Base-by-base conservation (phyloP, 371 early-diverging fungal genomes). In the Mortierella sp. region DNA sequence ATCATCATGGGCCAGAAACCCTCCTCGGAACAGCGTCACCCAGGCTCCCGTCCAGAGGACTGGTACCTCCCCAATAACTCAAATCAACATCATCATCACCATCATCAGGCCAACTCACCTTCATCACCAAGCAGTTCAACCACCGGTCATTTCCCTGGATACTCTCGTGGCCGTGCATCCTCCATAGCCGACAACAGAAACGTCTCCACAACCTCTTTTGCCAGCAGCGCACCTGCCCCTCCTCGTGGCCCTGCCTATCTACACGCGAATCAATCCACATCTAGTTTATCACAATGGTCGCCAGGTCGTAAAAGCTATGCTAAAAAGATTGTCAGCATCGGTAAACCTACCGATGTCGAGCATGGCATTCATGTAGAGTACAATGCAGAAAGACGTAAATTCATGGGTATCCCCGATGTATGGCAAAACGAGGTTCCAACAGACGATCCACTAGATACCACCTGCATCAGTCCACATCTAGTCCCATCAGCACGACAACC, bases 361-460 rank as follows among this genome's bases (percentile, higher is more conserved):
- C 91, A 91, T 61, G 90, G 91, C 15, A 89, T 91, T 72, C 91
- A 91, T 83, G 89, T 91, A 8, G 91, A 89, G 54, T 91, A 86
- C 68, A 86, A 91, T 64, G 78, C 75, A 51, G 84, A 88, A 31
- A 86, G 86, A 62, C 89, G 90, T 42, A 87, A 88, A 76, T 91
- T 85, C 57, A 88, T 89, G 90, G 91, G 91, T 8, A 83, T 91
- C 55, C 91, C 91, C 28, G 91, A 91, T 72, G 91, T 91, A 32
- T 91, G 91, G 91, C 84, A 85, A 56, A 84, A 87, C 32, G 83
- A 85, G 45, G 66, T 91, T 37, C 91, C 90, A 22, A 88, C 89
- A 22, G 91, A 89, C 72, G 91, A 89, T 81, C 83, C 90, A 9
- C 71, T 91, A 31, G 86, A 91, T 72, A 91, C 91, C 13, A 87